Evolutionary conservation across 257 asterid genomes (phyloP).

Genomic region (Solanum habrochaites): DNA sequence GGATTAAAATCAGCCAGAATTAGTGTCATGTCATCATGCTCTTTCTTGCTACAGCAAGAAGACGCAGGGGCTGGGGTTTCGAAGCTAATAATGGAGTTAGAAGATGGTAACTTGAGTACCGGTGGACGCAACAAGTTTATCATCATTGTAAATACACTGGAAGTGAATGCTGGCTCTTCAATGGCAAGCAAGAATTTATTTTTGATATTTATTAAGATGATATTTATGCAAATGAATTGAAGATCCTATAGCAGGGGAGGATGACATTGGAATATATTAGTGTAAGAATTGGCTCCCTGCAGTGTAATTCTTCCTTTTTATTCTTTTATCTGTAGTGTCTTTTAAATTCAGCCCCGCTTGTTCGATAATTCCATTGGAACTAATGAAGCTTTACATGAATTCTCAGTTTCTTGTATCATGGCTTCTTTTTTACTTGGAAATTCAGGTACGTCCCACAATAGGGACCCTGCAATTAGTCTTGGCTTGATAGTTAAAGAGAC

Average conservation of each 20-base stretch:
- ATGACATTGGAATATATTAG: background rate
- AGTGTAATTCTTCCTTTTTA: background rate
- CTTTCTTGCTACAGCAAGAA: conserved; percentile 33
- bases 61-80: conserved; percentile 41
- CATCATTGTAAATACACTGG: background rate
- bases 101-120: background rate
- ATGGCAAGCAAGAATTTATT: background rate
- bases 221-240: background rate
- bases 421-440: background rate
- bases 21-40: conserved; percentile 36
- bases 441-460: background rate
- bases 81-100: conserved; percentile 9
- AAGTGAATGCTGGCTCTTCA: background rate
- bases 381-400: background rate
- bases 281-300: conserved; percentile 1
- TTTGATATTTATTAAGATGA: background rate
- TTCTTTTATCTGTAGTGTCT: background rate
- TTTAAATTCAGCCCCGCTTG: background rate
- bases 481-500: background rate
- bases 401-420: background rate
- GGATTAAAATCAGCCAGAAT: conserved; percentile 18
- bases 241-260: background rate
- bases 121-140: background rate
- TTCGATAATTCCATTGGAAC: background rate
- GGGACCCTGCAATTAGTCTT: background rate